These are phyloP conservation scores for Cordyceps fumosorosea DNA, from an alignment of 2,329 filamentous ascomycete species.

Conservation along the genomic window DNA sequence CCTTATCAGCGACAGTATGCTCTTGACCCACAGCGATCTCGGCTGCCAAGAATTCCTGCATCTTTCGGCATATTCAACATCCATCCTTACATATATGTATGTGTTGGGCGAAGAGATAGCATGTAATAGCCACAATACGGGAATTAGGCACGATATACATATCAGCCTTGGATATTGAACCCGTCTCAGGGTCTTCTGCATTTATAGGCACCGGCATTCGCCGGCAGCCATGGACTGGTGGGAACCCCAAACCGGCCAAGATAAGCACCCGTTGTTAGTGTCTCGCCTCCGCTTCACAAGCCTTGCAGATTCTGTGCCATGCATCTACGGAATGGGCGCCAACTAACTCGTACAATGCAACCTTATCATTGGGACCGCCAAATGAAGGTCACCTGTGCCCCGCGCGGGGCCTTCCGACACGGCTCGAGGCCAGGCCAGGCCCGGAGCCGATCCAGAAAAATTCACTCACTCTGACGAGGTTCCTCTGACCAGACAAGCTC, in stretches of 20 bases:
- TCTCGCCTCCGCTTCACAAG: background rate
- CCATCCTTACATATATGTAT: no score
- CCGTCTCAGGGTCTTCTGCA: background rate
- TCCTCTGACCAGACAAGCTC: background rate
- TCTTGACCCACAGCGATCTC: background rate
- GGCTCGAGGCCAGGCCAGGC: background rate
- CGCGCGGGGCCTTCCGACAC: background rate
- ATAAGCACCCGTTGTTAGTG: background rate
- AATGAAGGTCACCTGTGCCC: background rate
- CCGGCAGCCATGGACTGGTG: background rate
- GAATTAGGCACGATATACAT: no score
- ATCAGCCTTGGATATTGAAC: no score
- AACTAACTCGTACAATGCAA: background rate
- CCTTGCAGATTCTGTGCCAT: background rate
- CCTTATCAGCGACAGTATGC: no score
- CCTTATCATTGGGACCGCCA: constrained; percentile 1
- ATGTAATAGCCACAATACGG: no score
- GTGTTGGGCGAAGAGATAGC: background rate
- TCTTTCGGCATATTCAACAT: background rate
- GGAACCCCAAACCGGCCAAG: background rate
- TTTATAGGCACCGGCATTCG: background rate
- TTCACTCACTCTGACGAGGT: background rate
- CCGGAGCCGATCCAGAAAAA: background rate
- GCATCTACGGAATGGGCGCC: background rate
- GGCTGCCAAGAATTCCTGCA: background rate